Conservation (phyloP, 495 filamentous ascomycete species). For the Tuber magnatum region DNA sequence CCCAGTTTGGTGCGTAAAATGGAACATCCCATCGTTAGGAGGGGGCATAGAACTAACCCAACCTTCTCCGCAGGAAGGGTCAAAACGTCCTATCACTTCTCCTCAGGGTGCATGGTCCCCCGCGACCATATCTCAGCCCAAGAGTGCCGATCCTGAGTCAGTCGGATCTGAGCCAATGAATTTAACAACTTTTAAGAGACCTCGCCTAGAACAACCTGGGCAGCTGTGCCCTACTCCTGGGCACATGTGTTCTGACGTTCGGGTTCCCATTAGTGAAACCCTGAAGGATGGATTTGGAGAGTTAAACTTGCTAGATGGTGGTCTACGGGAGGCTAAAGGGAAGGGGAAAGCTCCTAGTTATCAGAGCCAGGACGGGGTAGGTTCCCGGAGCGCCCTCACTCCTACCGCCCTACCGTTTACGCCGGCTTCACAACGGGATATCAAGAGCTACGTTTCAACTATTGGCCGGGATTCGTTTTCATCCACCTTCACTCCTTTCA, state of each 20-base stretch:
- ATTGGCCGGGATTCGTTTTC: neutral
- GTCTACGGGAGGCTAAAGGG: neutral
- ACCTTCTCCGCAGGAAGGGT: neutral
- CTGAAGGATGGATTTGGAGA: neutral
- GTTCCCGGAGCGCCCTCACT: neutral
- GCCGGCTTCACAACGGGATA: neutral
- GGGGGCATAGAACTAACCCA: neutral
- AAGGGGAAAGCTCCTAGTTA: neutral
- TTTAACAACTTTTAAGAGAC: neutral
- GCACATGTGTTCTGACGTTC: neutral
- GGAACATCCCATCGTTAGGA: neutral
- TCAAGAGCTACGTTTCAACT: neutral
- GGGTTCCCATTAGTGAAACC: neutral
- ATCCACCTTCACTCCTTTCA: no score
- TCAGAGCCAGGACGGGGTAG: neutral
- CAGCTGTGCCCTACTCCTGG: neutral
- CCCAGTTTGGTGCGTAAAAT: neutral
- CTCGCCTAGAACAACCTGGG: neutral
- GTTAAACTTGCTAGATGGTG: neutral
- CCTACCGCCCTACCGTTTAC: neutral
- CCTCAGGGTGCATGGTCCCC: neutral
- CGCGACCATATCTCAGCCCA: neutral
- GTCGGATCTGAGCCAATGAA: neutral
- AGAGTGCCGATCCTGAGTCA: neutral
- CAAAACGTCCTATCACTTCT: neutral